These are phyloP conservation scores for Saturnispora bothae DNA, from an alignment of 805 yeast genomes.

Conservation along the genomic window DNA sequence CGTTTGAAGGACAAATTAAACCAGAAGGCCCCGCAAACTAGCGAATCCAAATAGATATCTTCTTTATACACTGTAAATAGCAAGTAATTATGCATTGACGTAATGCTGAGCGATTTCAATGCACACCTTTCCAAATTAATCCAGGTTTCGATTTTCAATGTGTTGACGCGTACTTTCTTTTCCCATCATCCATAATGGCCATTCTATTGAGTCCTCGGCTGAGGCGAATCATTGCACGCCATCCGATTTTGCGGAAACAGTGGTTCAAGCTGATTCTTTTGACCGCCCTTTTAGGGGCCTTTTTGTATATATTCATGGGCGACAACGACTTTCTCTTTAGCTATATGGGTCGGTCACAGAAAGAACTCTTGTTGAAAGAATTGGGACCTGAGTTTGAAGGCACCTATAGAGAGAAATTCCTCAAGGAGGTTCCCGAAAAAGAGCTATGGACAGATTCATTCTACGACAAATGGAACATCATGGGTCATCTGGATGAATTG, in stretches of 20 bases:
- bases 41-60: no score
- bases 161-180: no score
- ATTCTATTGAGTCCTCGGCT: slow-evolving; percentile 6
- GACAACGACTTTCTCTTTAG: background rate
- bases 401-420: slow-evolving; percentile 23
- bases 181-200: background rate
- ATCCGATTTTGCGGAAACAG: slow-evolving; percentile 4
- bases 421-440: slow-evolving; percentile 15
- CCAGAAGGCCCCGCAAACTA: slow-evolving; percentile 6
- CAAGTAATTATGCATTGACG: no score
- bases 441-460: slow-evolving; percentile 20
- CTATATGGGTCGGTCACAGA: slow-evolving; percentile 4
- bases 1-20: slow-evolving; percentile 6
- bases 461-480: slow-evolving; percentile 19
- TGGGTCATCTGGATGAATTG: slow-evolving; percentile 23
- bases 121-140: no score
- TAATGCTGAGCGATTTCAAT: no score
- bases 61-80: no score
- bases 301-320: slow-evolving; percentile 1
- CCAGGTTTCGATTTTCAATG: no score
- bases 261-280: slow-evolving; percentile 1
- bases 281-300: background rate
- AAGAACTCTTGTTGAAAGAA: slow-evolving; percentile 9
- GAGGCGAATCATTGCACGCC: slow-evolving; percentile 1
- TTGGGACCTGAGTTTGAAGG: slow-evolving; percentile 22